These are phyloP conservation scores for Begonia loranthoides DNA, from an alignment of 306 rosid species.

Conservation along the genomic window DNA sequence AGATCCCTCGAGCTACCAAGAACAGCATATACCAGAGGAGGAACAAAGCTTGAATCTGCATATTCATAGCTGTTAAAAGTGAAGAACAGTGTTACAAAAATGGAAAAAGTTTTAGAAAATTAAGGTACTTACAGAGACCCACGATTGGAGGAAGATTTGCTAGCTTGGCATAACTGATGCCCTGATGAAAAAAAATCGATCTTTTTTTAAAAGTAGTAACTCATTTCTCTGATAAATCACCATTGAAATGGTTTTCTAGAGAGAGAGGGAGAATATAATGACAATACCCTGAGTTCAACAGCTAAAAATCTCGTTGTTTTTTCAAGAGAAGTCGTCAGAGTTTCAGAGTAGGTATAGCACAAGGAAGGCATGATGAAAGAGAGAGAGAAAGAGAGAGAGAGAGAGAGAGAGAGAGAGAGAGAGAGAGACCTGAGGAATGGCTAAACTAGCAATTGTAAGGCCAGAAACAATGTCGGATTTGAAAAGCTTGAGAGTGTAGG, in stretches of 20 bases:
- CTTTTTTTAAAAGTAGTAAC: too few species aligned
- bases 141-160: conserved; percentile 89
- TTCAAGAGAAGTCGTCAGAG: background rate
- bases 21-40: conserved; percentile 82
- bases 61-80: background rate
- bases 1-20: conserved; percentile 93
- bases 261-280: too few species aligned
- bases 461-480: conserved; percentile 89
- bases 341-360: background rate
- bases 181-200: conserved; percentile 26
- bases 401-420: background rate
- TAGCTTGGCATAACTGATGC: conserved; percentile 90
- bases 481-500: conserved; percentile 48
- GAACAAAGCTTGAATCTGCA: conserved; percentile 94
- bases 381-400: background rate
- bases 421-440: conserved; percentile 72
- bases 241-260: too few species aligned
- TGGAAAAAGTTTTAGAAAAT: background rate
- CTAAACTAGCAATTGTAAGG: conserved; percentile 93
- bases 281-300: too few species aligned
- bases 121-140: conserved; percentile 65
- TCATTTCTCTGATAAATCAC: too few species aligned
- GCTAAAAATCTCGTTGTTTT: background rate
- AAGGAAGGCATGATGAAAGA: background rate
- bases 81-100: too few species aligned